phyloP scores from a whole-genome alignment of 371 early-diverging fungal species.

The Lichtheimia ornata region DNA sequence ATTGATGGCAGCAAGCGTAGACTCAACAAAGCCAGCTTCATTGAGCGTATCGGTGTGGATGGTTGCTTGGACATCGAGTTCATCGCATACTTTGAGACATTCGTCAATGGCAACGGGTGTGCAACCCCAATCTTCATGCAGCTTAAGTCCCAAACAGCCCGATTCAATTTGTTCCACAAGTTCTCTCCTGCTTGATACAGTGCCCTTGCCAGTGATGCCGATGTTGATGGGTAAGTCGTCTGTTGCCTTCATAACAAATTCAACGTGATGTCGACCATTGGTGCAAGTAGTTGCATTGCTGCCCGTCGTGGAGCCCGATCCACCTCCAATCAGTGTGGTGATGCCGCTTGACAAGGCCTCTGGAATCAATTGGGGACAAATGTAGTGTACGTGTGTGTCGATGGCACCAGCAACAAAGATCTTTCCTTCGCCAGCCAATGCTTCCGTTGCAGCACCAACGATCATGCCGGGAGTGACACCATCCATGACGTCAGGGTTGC shows the following conservation, averaged over 20 bases:
- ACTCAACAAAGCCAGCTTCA: slow-evolving; percentile 93
- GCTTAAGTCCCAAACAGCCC: slow-evolving; percentile 90
- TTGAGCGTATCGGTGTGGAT: slow-evolving; percentile 95
- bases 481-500: slow-evolving; percentile 96
- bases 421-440: slow-evolving; percentile 85
- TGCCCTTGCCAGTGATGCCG: slow-evolving; percentile 95
- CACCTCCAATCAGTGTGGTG: slow-evolving; percentile 93
- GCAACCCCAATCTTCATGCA: slow-evolving; percentile 96
- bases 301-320: slow-evolving; percentile 94
- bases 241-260: slow-evolving; percentile 86
- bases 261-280: slow-evolving; percentile 76
- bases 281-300: slow-evolving; percentile 95
- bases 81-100: slow-evolving; percentile 84
- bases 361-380: slow-evolving; percentile 84
- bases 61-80: slow-evolving; percentile 87
- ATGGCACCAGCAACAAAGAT: slow-evolving; percentile 93
- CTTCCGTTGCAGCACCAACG: slow-evolving; percentile 88
- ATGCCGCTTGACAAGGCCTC: slow-evolving; percentile 86
- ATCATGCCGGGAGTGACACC: slow-evolving; percentile 87
- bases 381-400: slow-evolving; percentile 91
- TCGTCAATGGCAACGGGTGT: slow-evolving; percentile 91
- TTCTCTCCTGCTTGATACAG: slow-evolving; percentile 64
- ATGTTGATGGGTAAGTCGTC: slow-evolving; percentile 87
- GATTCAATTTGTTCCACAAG: slow-evolving; percentile 81
- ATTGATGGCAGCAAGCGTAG: slow-evolving; percentile 84